Base-by-base conservation (phyloP, 495 filamentous ascomycete species). In the Trichodelitschia bisporula region DNA sequence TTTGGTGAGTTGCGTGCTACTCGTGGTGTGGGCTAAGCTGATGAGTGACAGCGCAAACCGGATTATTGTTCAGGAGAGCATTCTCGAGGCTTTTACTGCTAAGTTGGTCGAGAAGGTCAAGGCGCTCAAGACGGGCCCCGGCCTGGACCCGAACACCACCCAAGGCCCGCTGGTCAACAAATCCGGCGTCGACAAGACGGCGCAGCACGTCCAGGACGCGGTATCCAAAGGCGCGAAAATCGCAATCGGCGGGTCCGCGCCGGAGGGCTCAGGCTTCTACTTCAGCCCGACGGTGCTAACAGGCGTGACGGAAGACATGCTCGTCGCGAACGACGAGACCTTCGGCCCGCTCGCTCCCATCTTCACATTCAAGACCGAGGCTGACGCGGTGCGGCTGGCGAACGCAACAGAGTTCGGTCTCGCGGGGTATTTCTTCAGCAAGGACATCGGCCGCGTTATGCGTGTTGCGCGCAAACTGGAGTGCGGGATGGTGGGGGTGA, bases 401-500 rank as follows among this genome's bases (percentile, higher is more conserved):
- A 38, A 38, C 26, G 29, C 29, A 6, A 37, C 36, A 4, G 36
- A 38, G 25, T 37, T 38, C 15, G 36, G 36, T 15, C 34, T 38
- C n/a, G 36, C 35, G 4, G 34, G 35, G n/a, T 38, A 38, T 19
- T 37, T 38, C 19, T 38, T 37, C 36, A 30, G 9, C 15, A 26
- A 24, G 10, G 36, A 38, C 17, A 27, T 38, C 6, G 15, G 21
- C 4, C 33, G 36, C 11, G 12, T 12, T 4, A 29, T 29, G 12
- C 13, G 36, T 4, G 15, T 33, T 30, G 21, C 24, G 24, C 12
- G 18, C 13, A 16, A 10, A 9, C 23, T 33, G 4, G 31, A 33
- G 23, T 8, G 9, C 14, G 31, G 31, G 5, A 33, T 33, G 31
- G 23, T 33, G 4, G 31, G 31, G 4, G 31, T 33, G 24, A 33